These are phyloP conservation scores for Solanum paucissectum DNA, from an alignment of 257 asterid species.

Conservation along the genomic window DNA sequence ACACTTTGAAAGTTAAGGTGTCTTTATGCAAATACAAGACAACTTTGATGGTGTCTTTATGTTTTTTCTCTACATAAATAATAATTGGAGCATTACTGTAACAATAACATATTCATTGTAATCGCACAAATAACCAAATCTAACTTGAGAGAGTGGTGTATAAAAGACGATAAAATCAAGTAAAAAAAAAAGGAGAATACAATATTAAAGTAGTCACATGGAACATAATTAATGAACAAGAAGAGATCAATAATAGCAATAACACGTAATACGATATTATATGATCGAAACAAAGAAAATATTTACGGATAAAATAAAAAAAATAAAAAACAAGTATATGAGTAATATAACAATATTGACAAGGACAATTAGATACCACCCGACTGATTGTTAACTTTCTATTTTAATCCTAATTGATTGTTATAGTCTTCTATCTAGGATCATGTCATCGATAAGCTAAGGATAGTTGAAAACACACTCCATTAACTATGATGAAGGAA, in stretches of 20 bases:
- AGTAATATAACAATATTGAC: neutral
- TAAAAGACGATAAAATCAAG: neutral
- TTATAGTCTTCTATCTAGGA: neutral
- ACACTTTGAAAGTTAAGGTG: too few species aligned
- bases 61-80: neutral
- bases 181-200: neutral
- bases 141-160: neutral
- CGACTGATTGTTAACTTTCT: neutral
- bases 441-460: neutral
- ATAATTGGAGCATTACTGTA: neutral
- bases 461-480: neutral
- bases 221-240: neutral
- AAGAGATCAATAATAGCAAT: neutral
- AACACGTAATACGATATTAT: neutral
- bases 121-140: neutral
- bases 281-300: neutral
- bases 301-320: neutral
- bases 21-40: too few species aligned
- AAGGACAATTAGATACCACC: neutral
- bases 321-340: neutral
- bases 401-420: neutral
- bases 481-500: neutral
- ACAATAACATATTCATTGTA: neutral
- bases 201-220: neutral
- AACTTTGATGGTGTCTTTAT: too few species aligned